Evolutionary conservation across 345 rosid species (phyloP).

Genomic region (Fremontodendron californicum): DNA sequence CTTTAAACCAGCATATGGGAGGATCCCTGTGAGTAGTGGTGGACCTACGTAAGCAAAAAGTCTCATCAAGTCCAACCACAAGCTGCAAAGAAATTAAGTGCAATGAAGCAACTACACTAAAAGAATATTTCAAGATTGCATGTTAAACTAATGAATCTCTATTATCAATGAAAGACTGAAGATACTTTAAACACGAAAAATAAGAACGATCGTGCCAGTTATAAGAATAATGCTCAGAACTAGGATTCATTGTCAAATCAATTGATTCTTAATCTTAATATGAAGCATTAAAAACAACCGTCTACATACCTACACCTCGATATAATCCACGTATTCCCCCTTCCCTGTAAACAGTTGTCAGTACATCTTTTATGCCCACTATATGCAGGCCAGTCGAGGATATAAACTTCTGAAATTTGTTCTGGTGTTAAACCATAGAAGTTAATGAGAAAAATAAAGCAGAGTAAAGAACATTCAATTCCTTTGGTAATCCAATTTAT

Average conservation of each 20-base stretch:
- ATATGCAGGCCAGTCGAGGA: constrained; percentile 61
- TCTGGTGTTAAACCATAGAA: constrained; percentile 24
- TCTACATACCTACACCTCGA: constrained; percentile 76
- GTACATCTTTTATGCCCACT: constrained; percentile 71
- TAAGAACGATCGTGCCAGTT: not conserved
- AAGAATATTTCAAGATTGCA: not conserved
- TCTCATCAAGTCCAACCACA: constrained; percentile 14
- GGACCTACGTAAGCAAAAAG: constrained; percentile 58
- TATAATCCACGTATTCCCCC: constrained; percentile 80
- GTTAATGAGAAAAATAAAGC: not conserved
- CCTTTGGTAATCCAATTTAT: not conserved
- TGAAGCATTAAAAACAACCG: constrained; percentile 2
- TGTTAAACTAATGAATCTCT: not conserved
- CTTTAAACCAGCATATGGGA: constrained; percentile 93
- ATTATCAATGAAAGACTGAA: not conserved
- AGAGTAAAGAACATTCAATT: not conserved
- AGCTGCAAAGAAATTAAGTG: constrained; percentile 9
- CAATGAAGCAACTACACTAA: constrained; percentile 4
- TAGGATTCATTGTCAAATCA: not conserved
- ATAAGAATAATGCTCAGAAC: not conserved
- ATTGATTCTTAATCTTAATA: not conserved
- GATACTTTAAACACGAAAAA: not conserved
- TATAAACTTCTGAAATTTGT: constrained; percentile 32
- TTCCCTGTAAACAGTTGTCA: constrained; percentile 68
- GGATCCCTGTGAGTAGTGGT: constrained; percentile 80